Evolutionary conservation across 139 green algal genomes (phyloP), one percentile per base, ranked within the genome.

Genomic region (Chlamydomonas asymmetrica): DNA sequence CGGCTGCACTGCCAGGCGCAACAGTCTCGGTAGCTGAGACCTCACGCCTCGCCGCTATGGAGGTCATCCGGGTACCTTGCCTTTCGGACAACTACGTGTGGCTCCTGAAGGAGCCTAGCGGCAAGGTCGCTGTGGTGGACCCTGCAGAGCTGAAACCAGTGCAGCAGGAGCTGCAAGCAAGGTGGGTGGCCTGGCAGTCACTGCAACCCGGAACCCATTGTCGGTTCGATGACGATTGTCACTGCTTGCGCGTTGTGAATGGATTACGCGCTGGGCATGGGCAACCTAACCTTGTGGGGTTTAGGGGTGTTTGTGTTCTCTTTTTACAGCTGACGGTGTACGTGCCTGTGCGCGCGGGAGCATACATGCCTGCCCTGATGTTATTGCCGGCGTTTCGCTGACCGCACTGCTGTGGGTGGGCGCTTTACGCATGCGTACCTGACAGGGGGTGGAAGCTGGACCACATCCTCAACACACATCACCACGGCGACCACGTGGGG

Each of bases 101-200:
- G 91, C 75, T 97, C 38, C 57, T 95, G 35, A 79, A 85, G 32
- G 92, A 97, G 45, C 78, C 70, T 0, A 48, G 31, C 1, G 72
- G 35, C n/a, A n/a, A n/a, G n/a, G n/a, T n/a, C n/a, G 92, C 91
- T 16, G 86, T 98, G 35, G 92, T 98, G 18, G 93, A 98, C 73
- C 92, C 93, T 8, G 76, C 93, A 20, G 93, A 98, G 74, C 62
- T 57, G 10, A 41, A 32, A 31, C 92, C 92, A 31, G 92, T 98
- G 8, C 54, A 86, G 2, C 32, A 52, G 23, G 87, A 76, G 13
- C 81, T 97, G n/a, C 48, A 90, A 22, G 29, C 70, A 27, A 88
- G 83, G 87, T 91, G 73, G 45, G 72, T 4, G 23, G n/a, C n/a
- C n/a, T n/a, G n/a, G n/a, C n/a, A n/a, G n/a, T n/a, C n/a, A n/a